Evolutionary conservation across 345 rosid species (phyloP).

Genomic region (Eucalyptus cladocalyx): DNA sequence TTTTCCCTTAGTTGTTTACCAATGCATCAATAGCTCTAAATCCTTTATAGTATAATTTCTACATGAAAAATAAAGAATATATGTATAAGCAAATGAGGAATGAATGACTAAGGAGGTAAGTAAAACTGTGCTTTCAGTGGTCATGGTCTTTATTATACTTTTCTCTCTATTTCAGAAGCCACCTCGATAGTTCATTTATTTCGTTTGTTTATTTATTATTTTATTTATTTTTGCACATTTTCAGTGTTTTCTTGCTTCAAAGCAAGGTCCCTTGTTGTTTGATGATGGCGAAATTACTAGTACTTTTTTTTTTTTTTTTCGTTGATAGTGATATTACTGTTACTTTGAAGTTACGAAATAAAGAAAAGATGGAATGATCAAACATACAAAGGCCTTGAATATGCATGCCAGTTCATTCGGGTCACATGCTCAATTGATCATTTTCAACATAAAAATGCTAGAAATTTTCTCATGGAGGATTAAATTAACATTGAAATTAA

Average conservation of each 20-base stretch:
- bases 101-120: neutral
- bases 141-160: neutral
- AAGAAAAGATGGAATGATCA: neutral
- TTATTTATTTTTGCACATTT: neutral
- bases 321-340: neutral
- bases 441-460: neutral
- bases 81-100: neutral
- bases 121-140: neutral
- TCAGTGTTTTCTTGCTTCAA: neutral
- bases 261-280: neutral
- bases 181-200: neutral
- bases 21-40: neutral
- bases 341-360: neutral
- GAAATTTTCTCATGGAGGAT: neutral
- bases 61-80: neutral
- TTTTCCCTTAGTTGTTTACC: too few relatives aligned
- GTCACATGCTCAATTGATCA: neutral
- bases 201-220: neutral
- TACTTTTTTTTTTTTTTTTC: neutral
- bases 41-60: neutral
- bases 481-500: neutral
- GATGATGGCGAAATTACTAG: neutral
- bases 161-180: neutral
- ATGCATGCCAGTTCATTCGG: neutral
- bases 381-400: neutral